Evolutionary conservation across 202 grass and related monocot species (phyloP).

Genomic region (Panicum virgatum): DNA sequence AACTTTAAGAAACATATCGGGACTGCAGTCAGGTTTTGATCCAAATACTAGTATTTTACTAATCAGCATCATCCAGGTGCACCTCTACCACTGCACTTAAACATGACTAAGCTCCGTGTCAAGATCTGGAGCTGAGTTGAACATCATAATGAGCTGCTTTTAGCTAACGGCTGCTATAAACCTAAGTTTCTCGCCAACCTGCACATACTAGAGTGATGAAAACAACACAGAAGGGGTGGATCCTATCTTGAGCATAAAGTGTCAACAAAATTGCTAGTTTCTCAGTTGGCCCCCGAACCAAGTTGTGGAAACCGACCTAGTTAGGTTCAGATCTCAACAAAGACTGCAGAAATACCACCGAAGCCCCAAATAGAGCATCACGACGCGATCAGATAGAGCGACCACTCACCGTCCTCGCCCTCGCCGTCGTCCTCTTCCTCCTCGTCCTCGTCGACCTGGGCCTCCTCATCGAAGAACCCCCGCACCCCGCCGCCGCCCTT

Average conservation of each 20-base stretch:
- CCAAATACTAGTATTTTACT: neutral
- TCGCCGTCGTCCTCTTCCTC: constrained; percentile 92
- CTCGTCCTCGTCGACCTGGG: constrained; percentile 86
- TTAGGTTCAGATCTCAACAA: constrained; percentile 39
- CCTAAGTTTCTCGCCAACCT: neutral
- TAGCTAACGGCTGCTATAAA: neutral
- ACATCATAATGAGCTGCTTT: neutral
- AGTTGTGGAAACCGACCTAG: constrained; percentile 16
- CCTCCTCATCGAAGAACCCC: constrained; percentile 87
- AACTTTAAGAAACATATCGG: neutral
- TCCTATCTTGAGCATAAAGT: neutral
- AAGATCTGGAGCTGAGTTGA: neutral
- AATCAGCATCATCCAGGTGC: neutral
- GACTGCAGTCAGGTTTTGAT: neutral
- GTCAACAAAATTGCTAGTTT: neutral
- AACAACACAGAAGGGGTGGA: neutral
- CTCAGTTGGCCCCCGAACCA: neutral
- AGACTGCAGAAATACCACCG: neutral
- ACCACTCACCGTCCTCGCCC: constrained; percentile 73
- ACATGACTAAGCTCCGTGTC: neutral
- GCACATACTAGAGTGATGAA: neutral
- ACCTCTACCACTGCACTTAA: neutral
- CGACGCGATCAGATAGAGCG: neutral
- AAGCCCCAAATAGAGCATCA: neutral
- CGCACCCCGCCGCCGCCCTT: constrained; percentile 61